phyloP scores from a whole-genome alignment of 2,329 filamentous ascomycete species.

The Salinomyces thailandicus region DNA sequence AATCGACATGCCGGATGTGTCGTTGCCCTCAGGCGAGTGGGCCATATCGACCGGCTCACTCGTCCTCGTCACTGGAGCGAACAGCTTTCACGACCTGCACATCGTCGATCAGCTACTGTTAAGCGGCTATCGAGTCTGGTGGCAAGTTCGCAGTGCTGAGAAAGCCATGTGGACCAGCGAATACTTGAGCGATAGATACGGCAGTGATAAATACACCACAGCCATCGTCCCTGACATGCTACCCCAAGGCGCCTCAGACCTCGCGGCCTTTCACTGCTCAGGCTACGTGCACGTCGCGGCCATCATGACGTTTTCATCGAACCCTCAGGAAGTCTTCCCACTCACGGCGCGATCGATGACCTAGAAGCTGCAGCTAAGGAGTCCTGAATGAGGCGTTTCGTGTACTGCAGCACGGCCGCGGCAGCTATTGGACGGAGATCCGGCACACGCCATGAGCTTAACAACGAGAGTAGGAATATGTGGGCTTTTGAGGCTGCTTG shows the following conservation, averaged over 20 bases:
- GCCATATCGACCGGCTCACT: slow-evolving; percentile 12
- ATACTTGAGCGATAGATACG: slow-evolving; percentile 19
- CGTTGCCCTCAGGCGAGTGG: no score
- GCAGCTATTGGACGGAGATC: slow-evolving; percentile 23
- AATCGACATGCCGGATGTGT: slow-evolving; percentile 2
- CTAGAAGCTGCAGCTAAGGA: slow-evolving; percentile 33
- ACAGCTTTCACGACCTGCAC: slow-evolving; percentile 19
- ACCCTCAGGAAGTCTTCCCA: slow-evolving; percentile 36
- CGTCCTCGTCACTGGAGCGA: slow-evolving; percentile 21
- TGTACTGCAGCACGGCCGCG: slow-evolving; percentile 33
- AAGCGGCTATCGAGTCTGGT: slow-evolving; percentile 21
- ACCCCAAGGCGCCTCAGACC: slow-evolving; percentile 28
- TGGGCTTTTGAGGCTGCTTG: slow-evolving; percentile 24
- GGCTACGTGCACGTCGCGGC: slow-evolving; percentile 41
- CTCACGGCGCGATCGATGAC: slow-evolving; percentile 25
- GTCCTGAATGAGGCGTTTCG: slow-evolving; percentile 33
- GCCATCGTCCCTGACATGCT: slow-evolving; percentile 31
- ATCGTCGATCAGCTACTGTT: slow-evolving; percentile 20
- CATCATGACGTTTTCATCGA: slow-evolving; percentile 27
- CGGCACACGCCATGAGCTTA: slow-evolving; percentile 24
- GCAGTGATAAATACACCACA: slow-evolving; percentile 28
- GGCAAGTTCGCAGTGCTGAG: slow-evolving; percentile 16
- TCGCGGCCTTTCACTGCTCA: slow-evolving; percentile 30
- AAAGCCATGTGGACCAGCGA: slow-evolving; percentile 20
- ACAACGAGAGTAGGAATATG: slow-evolving; percentile 30